Evolutionary conservation across 768 basidiomycete species (phyloP).

Genomic region (Lentinula sp.): DNA sequence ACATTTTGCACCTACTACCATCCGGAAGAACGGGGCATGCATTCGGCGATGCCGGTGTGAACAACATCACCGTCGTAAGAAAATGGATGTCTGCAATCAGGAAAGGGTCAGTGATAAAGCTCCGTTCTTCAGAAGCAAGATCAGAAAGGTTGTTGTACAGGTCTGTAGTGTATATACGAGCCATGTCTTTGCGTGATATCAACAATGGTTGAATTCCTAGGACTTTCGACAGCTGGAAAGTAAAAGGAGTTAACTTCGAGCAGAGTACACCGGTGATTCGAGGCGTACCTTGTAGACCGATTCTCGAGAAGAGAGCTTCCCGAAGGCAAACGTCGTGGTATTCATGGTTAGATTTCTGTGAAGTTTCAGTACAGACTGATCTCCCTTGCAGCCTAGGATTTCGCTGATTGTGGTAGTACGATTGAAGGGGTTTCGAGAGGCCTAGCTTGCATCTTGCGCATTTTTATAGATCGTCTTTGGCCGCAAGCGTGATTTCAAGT

Average conservation of each 20-base stretch:
- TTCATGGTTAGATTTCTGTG: no score
- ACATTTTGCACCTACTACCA: not conserved
- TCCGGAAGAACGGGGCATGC: not conserved
- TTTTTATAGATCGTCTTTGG: no score
- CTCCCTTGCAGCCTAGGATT: no score
- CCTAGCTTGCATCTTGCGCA: no score
- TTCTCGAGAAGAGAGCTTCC: no score
- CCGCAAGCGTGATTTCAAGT: no score
- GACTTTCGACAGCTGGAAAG: not conserved
- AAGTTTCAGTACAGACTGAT: no score
- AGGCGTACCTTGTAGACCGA: no score
- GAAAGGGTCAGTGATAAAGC: not conserved
- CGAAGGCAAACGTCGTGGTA: no score
- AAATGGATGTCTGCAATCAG: not conserved
- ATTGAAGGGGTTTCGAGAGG: no score
- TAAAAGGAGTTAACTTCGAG: not conserved
- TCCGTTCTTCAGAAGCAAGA: not conserved
- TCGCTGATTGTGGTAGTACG: no score
- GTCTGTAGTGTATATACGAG: not conserved
- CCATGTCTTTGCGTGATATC: not conserved
- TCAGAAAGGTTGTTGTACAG: not conserved
- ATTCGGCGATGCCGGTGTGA: not conserved
- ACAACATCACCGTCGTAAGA: not conserved
- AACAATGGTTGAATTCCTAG: not conserved
- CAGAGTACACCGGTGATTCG: no score